Evolutionary conservation across 2,329 filamentous ascomycete species (phyloP), one percentile per base, ranked within the genome.

Genomic region (Aspergillus sp.): DNA sequence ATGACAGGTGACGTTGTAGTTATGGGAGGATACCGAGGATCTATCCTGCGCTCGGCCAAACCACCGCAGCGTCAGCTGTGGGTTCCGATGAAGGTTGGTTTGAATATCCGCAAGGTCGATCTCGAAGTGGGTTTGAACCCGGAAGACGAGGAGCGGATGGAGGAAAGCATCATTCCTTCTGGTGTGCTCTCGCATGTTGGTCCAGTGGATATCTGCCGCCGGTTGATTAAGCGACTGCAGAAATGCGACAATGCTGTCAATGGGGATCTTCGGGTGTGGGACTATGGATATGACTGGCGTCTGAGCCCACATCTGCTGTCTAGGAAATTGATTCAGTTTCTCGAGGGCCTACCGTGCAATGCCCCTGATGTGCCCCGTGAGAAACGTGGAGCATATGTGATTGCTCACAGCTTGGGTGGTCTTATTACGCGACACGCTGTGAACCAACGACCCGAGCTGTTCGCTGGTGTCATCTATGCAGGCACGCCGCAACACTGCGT

Each of bases 241-340:
- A 82, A 84, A 29, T 87, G 81, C 52, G 82, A 88, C 9, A 94
- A 94, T 57, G 82, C 80, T 2, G 77, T 79, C 41, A 75, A 72
- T 4, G 88, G 88, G 6, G 84, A 78, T 49, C 70, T 96, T 5
- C 77, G 89, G 37, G 78, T 95, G 1, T 90, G 90, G 73, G 85
- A 96, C 56, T 97, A 91, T 60, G 90, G 90, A 12, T 97, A 95
- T 57, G 91, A 97, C 67, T 97, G 91, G 91, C 79, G 91, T 11
- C 71, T 96, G 33, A 93, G 88, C 50, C 91, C 91, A 1, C 79
- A 85, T 57, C 71, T 89, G 1, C 76, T 93, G 0, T 90, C 86
- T 3, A 73, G 75, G 37, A 81, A 81, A 48, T 71, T 97, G n/a
- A 79, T 84, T 31, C 68, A 77, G 12, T 95, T 88, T 56, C 71